Conservation (phyloP, 495 filamentous ascomycete species). For the Neurospora sp. region DNA sequence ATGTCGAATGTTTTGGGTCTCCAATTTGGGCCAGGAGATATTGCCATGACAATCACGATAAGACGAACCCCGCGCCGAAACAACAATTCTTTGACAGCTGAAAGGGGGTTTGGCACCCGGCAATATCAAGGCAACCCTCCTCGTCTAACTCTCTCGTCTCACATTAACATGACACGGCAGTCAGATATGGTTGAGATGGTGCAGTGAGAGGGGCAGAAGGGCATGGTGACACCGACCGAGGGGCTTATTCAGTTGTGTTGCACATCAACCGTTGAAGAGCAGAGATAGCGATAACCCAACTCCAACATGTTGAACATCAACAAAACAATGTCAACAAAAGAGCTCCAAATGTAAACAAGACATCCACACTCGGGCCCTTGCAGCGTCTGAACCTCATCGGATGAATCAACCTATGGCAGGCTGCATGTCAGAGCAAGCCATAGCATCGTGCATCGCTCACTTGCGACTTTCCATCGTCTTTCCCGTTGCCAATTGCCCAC, state of each 20-base stretch:
- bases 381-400: neutral
- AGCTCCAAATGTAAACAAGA: neutral
- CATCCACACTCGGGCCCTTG: neutral
- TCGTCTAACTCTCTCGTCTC: neutral
- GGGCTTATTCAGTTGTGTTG: neutral
- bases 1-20: neutral
- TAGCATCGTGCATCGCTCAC: neutral
- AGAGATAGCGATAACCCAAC: neutral
- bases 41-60: neutral
- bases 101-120: neutral
- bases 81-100: neutral
- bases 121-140: neutral
- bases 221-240: neutral
- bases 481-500: neutral
- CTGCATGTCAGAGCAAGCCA: neutral
- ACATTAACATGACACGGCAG: neutral
- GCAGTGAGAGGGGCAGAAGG: neutral
- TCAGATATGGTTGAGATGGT: neutral
- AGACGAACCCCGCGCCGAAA: neutral
- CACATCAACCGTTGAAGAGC: neutral
- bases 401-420: neutral
- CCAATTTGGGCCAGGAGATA: neutral
- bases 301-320: neutral
- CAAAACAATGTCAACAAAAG: neutral
- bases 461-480: neutral